Base-by-base conservation (phyloP, 2,329 filamentous ascomycete genomes). In the Annulohypoxylon truncatum region DNA sequence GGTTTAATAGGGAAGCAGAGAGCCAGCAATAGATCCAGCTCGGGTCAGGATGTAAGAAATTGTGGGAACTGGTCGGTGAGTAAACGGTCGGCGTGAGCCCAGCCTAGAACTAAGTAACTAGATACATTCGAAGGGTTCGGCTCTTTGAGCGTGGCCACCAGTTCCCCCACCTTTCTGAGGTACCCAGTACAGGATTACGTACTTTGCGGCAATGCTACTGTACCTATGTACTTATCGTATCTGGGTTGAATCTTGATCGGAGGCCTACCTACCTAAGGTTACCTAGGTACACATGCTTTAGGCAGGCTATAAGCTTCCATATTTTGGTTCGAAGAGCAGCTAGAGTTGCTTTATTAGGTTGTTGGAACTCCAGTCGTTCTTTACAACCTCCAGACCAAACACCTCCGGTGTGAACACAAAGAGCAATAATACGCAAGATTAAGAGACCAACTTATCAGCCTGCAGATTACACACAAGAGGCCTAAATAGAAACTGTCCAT, bases 31-130 rank as follows among this genome's bases (percentile, higher is more conserved):
- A 50, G 48, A 55, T 40, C 56, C 57, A 59, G 59, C 59, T 66
- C 52, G 63, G 62, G 53, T 57, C 57, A 51, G 52, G 29, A 66
- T 59, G 48, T 55, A 63, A 60, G 62, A 68, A 57, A 44, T 50
- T 68, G 18, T 63, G 58, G 66, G 20, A 29, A 55, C 18, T 24
- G 28, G 50, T 61, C 52, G 52, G 63, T 64, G 60, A 54, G 54
- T 53, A 42, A 57, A 69, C 63, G 58, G 52, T 40, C 18, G 63
- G 52, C 40, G 55, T 66, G 55, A 63, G 33, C 28, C 55, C 56
- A 66, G 60, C 48, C 40, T 42, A 13, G 33, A 51, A 33, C 54
- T 26, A 57, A 46, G 60, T 48, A 46, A 18, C 18, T 38, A n/a
- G 15, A 46, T 42, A 65, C 26, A 28, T 48, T 55, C 38, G 51